phyloP scores from a whole-genome alignment of 1,284 basidiomycete genomes.

The Tilletia indica region DNA sequence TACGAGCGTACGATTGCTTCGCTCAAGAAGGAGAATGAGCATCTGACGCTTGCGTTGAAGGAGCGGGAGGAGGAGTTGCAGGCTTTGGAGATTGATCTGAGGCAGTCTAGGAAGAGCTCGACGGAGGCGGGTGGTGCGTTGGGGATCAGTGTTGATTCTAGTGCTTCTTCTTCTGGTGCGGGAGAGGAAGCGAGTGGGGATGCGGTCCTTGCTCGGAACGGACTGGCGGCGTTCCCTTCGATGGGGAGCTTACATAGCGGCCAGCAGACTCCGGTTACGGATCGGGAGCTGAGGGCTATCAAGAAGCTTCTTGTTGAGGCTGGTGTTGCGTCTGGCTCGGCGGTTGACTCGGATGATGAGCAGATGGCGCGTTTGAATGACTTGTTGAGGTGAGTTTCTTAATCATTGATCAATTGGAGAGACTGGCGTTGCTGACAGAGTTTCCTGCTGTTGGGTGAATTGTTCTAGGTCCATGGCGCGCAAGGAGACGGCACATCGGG shows the following conservation, averaged over 20 bases:
- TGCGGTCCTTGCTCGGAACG: neutral
- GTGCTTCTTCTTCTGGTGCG: neutral
- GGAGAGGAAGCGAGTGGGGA: neutral
- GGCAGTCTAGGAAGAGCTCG: constrained; percentile 2
- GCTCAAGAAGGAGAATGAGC: constrained; percentile 44
- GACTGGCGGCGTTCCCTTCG: neutral
- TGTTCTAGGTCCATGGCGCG: constrained; percentile 79
- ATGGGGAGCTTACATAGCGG: constrained; percentile 3
- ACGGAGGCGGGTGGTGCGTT: neutral
- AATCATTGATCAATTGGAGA: too few relatives aligned
- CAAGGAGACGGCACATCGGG: constrained; percentile 81
- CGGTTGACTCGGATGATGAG: constrained; percentile 16
- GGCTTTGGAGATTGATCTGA: constrained; percentile 26
- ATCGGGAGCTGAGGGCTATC: constrained; percentile 32
- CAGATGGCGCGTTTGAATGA: constrained; percentile 31
- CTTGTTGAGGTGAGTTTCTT: constrained; percentile 31
- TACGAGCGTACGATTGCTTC: constrained; percentile 46
- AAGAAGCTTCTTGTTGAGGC: constrained; percentile 27
- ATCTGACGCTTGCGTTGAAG: constrained; percentile 42
- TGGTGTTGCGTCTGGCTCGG: constrained; percentile 21
- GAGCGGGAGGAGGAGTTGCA: constrained; percentile 47
- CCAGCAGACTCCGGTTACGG: constrained; percentile 29
- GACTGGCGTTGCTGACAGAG: too few relatives aligned
- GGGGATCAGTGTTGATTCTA: neutral
- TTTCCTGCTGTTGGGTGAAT: neutral